Percentiles rank a stretch among this genome's conserved stretches.
Conservation (phyloP, 345 rosid genomes). For the Abelmoschus esculentus region DNA sequence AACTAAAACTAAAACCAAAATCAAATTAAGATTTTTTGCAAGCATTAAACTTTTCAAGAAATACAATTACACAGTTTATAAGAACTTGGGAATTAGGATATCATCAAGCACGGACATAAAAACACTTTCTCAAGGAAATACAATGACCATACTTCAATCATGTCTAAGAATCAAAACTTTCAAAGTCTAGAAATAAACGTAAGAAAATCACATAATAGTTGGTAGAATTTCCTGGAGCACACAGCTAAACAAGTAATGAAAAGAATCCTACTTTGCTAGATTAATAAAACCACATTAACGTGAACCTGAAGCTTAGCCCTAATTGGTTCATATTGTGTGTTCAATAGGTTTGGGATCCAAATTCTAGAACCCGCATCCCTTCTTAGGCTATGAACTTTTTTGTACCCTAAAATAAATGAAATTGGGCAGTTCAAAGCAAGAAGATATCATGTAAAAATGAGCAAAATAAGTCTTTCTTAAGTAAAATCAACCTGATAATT, state of each 20-base stretch:
- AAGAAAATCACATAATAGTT: neutral
- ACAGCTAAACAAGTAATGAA: neutral
- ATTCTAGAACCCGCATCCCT: no score
- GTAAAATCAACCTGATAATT: slow-evolving; percentile 5
- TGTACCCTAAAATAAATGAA: no score
- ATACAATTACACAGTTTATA: neutral
- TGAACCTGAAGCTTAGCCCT: neutral
- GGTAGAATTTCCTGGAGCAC: neutral
- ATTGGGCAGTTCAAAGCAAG: no score
- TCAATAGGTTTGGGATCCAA: no score
- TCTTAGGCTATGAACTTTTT: no score
- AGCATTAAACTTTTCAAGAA: neutral
- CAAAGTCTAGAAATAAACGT: neutral
- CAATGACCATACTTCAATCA: neutral
- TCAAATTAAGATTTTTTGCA: neutral
- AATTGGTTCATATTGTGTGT: no score
- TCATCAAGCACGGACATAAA: neutral
- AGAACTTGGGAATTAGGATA: neutral
- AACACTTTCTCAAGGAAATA: neutral
- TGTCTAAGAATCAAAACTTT: neutral
- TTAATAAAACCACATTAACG: neutral
- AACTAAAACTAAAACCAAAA: neutral
- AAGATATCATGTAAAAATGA: neutral
- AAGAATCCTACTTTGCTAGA: neutral
- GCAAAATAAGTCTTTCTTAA: neutral